Evolutionary conservation across 2,329 filamentous ascomycete genomes (phyloP).

Genomic region (Trichoderma breve): DNA sequence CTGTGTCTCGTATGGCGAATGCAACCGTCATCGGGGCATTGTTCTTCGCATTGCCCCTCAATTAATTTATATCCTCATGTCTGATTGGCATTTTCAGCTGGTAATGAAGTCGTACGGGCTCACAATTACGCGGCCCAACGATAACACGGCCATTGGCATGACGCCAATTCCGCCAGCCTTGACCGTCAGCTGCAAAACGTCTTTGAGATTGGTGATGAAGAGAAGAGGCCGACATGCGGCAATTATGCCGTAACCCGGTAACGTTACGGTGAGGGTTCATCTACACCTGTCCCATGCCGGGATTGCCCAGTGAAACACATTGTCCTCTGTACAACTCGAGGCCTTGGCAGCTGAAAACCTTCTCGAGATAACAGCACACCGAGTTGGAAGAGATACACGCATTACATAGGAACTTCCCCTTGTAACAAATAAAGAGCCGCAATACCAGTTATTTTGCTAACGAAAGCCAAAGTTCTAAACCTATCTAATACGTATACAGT

Average conservation of each 20-base stretch:
- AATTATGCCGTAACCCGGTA: neutral
- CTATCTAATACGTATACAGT: neutral
- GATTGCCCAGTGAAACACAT: neutral
- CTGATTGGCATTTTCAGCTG: neutral
- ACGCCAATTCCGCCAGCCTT: neutral
- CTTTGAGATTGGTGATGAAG: neutral
- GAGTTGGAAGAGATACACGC: neutral
- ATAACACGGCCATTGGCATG: neutral
- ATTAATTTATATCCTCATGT: neutral
- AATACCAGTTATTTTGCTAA: neutral
- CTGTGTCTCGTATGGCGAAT: neutral
- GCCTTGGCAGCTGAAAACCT: neutral
- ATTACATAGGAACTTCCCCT: neutral
- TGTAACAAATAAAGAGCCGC: neutral
- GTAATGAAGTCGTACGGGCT: neutral
- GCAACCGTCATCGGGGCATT: neutral
- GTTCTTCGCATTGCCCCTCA: neutral
- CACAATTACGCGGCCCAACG: neutral
- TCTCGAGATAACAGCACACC: neutral
- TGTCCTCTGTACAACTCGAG: neutral
- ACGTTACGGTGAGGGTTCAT: neutral
- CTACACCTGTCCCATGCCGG: neutral
- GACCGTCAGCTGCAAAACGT: neutral
- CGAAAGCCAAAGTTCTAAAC: neutral
- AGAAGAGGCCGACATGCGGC: neutral